A percentile compares a stretch with the other conserved stretches of the same genome.
Conservation (phyloP, 1,284 basidiomycete genomes). For the Crucibulum cyathiforme region DNA sequence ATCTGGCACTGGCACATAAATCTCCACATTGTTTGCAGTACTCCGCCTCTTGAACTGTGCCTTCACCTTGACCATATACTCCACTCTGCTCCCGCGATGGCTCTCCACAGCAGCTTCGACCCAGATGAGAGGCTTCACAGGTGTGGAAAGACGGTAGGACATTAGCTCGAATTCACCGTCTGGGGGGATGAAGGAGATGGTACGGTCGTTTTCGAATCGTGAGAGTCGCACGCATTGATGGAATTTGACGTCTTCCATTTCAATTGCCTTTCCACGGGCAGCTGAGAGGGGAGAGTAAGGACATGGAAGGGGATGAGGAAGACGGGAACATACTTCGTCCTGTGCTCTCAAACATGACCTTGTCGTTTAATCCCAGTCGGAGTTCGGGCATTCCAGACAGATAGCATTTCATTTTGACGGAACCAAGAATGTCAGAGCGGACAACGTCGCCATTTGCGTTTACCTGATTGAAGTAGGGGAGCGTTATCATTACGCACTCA, state of each 20-base stretch:
- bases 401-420: constrained; percentile 99
- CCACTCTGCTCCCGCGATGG: constrained; percentile 91
- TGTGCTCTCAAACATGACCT: constrained; percentile 99
- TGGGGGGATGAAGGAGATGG: constrained; percentile 98
- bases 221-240: constrained; percentile 99
- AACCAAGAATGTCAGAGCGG: constrained; percentile 95
- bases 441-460: constrained; percentile 98
- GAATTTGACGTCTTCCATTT: constrained; percentile 99
- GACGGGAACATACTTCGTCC: constrained; percentile 76
- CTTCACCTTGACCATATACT: constrained; percentile 98
- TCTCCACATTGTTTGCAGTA: constrained; percentile 98
- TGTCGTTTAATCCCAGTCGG: constrained; percentile 95
- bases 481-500: neutral
- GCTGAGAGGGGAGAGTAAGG: constrained; percentile 52
- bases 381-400: constrained; percentile 99
- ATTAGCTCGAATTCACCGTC: constrained; percentile 99
- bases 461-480: constrained; percentile 58
- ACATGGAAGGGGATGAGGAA: neutral
- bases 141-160: constrained; percentile 95
- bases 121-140: constrained; percentile 98
- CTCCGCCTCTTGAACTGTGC: constrained; percentile 98
- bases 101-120: constrained; percentile 97
- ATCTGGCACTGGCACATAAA: constrained; percentile 97
- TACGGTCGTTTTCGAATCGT: constrained; percentile 98
- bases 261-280: constrained; percentile 95